Evolutionary conservation across 257 asterid genomes (phyloP), one percentile per base, ranked within the genome.

Genomic region (Asclepias syriaca): DNA sequence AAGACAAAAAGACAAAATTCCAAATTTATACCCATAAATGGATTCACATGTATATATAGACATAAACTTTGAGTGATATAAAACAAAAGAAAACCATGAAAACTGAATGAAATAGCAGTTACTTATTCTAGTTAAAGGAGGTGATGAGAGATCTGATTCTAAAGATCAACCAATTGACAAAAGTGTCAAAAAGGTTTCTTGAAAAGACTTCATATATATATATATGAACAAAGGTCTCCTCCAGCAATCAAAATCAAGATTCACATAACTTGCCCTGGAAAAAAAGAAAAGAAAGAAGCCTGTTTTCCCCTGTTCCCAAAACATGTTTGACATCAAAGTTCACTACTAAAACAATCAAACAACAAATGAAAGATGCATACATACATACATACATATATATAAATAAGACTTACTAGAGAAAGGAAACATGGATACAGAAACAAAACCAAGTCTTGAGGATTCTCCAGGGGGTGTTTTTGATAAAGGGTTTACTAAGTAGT

Each of bases 371-470:
- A 58, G 21, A 60, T 5, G 16, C 3, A 34, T 34, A 34, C 39
- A 32, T 32, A 32, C 39, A 32, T 32, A 32, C 4, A 32, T 32
- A 32, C 4, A 32, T 32, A 32, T 32, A 32, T 34, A 34, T 34
- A 34, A 0, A 34, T 32, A 34, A 34, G 45, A 61, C 66, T 32
- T 61, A 32, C 66, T 15, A 6, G 66, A 14, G 66, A 61, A 61
- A 61, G 22, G 16, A 61, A 6, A 8, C 66, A 61, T 61, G 4
- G 46, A 12, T 1, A 32, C 46, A 6, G 46, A 16, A 32, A 32
- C 46, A 32, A 61, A 32, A 61, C 15, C 66, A 6, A 61, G 66
- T 12, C 66, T 61, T 61, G 66, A 32, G 34, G 66, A 32, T 61
- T 32, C 45, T 61, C 46, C 66, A 29, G 39, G 2, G 45, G n/a